Evolutionary conservation across 2,329 filamentous ascomycete genomes (phyloP).

Genomic region (Hypoxylon sp.): DNA sequence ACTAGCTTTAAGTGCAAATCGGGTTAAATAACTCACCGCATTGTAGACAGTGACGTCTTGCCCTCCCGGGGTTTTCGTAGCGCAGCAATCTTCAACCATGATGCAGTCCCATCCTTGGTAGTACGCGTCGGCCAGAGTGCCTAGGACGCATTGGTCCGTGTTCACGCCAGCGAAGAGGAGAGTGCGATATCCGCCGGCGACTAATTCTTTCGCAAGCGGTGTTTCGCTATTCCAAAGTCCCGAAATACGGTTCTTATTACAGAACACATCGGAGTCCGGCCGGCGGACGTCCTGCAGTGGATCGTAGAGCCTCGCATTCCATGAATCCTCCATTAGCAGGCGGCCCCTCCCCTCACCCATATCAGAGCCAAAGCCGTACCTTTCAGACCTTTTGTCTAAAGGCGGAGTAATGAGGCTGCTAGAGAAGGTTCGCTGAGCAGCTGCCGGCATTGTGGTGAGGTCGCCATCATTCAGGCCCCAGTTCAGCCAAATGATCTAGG

Average conservation of each 20-base stretch:
- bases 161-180: slow-evolving; percentile 71
- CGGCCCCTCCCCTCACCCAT: slow-evolving; percentile 60
- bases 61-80: slow-evolving; percentile 60
- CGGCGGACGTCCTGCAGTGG: slow-evolving; percentile 58
- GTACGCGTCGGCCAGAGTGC: slow-evolving; percentile 68
- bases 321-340: slow-evolving; percentile 65
- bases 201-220: slow-evolving; percentile 50
- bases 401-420: slow-evolving; percentile 51
- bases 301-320: slow-evolving; percentile 68
- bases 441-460: slow-evolving; percentile 63
- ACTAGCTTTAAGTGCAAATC: neutral
- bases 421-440: slow-evolving; percentile 63
- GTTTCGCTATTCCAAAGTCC: slow-evolving; percentile 65
- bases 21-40: slow-evolving; percentile 52
- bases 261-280: slow-evolving; percentile 60
- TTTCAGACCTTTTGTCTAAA: slow-evolving; percentile 30
- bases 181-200: slow-evolving; percentile 53
- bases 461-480: slow-evolving; percentile 70
- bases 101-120: slow-evolving; percentile 69
- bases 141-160: slow-evolving; percentile 71
- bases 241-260: slow-evolving; percentile 70
- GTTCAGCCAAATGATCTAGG: slow-evolving; percentile 49
- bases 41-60: slow-evolving; percentile 55
- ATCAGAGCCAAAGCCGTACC: slow-evolving; percentile 61
- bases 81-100: slow-evolving; percentile 66